These are phyloP conservation scores for Neofusicoccum kwambonambiense DNA, from an alignment of 2,329 filamentous ascomycete species.

Conservation along the genomic window DNA sequence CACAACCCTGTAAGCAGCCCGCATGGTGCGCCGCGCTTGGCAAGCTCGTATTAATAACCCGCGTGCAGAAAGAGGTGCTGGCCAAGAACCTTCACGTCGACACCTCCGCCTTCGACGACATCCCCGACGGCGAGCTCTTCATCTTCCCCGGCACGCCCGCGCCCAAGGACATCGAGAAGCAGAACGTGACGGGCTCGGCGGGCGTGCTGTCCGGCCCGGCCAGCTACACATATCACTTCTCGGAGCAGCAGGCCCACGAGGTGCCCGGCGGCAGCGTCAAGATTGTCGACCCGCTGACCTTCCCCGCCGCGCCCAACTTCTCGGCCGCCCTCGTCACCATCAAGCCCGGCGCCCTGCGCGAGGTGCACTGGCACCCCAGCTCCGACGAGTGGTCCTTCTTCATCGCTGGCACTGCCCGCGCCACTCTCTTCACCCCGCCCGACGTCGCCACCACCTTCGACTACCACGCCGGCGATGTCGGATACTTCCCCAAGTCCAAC, in stretches of 20 bases:
- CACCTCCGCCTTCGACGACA: constrained; percentile 48
- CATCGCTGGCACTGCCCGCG: constrained; percentile 18
- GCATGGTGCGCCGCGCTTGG: background rate
- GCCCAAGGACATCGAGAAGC: constrained; percentile 46
- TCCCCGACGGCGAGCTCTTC: constrained; percentile 50
- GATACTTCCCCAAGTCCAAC: constrained; percentile 21
- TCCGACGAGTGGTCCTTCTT: constrained; percentile 22
- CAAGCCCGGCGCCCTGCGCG: constrained; percentile 22
- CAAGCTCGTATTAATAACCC: background rate
- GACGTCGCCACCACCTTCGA: constrained; percentile 21
- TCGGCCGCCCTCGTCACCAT: constrained; percentile 22
- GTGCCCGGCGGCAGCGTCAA: constrained; percentile 23
- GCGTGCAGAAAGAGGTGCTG: constrained; percentile 46
- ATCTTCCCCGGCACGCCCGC: constrained; percentile 55
- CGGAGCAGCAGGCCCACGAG: constrained; percentile 35
- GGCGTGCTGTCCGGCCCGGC: constrained; percentile 41
- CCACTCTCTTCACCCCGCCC: constrained; percentile 21
- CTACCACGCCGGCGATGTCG: constrained; percentile 21
- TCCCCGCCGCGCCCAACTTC: constrained; percentile 21
- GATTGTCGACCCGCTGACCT: constrained; percentile 22
- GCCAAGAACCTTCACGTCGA: constrained; percentile 56
- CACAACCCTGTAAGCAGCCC: constrained; percentile 18
- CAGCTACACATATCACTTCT: constrained; percentile 54
- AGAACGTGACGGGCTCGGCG: constrained; percentile 49
- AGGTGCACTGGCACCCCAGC: constrained; percentile 23